Evolutionary conservation across 352 stramenopile species (phyloP).

Genomic region (Phytopythium montanum): DNA sequence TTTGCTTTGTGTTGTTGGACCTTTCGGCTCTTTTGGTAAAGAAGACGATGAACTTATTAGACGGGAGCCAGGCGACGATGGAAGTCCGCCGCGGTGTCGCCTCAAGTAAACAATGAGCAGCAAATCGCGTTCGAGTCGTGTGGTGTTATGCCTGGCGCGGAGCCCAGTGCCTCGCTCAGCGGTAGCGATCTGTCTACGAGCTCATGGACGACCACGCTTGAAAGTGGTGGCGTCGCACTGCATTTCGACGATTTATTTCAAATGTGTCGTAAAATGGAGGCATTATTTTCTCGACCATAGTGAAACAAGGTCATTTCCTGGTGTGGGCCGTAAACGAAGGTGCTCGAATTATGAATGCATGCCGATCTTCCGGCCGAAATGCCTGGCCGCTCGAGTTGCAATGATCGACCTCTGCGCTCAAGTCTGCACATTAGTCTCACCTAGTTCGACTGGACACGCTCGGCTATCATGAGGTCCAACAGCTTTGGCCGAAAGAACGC

Average conservation of each 20-base stretch:
- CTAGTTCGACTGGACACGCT: too few relatives aligned
- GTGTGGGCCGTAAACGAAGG: too few relatives aligned
- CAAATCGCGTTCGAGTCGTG: neutral
- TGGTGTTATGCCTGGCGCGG: neutral
- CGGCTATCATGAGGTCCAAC: neutral
- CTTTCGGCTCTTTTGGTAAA: conserved; percentile 2
- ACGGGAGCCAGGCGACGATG: neutral
- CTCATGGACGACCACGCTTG: too few relatives aligned
- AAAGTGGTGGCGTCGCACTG: too few relatives aligned
- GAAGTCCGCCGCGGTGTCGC: neutral
- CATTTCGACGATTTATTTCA: neutral
- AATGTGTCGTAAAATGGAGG: neutral
- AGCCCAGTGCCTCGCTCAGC: too few relatives aligned
- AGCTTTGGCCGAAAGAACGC: neutral
- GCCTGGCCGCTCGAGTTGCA: neutral
- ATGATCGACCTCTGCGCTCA: too few relatives aligned
- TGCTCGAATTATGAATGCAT: too few relatives aligned
- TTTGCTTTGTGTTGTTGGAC: conserved; percentile 4
- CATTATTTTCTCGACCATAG: too few relatives aligned
- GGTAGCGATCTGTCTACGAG: too few relatives aligned
- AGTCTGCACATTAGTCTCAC: too few relatives aligned
- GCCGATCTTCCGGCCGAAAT: neutral
- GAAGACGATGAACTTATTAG: conserved; percentile 4
- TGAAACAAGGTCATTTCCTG: too few relatives aligned
- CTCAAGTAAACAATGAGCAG: neutral